Evolutionary conservation across 768 basidiomycete genomes (phyloP).

Genomic region (Albatrellus ellisii): DNA sequence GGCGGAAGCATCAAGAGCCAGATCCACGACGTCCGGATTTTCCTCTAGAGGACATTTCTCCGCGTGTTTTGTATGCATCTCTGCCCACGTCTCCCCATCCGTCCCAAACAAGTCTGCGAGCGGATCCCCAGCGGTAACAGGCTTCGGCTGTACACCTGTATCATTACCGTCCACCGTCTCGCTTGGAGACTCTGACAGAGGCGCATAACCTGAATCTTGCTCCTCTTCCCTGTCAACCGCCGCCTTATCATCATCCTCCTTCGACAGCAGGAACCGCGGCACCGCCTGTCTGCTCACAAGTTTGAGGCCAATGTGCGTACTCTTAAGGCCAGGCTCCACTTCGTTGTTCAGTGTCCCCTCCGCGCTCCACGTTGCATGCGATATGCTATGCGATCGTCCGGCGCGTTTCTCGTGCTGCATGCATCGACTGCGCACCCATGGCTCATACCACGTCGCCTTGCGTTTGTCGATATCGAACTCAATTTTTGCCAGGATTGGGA

Average conservation of each 20-base stretch:
- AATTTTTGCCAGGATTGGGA: constrained; percentile 84
- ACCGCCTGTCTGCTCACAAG: constrained; percentile 31
- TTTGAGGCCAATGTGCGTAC: constrained; percentile 33
- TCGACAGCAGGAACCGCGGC: constrained; percentile 12
- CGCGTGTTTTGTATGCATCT: constrained; percentile 29
- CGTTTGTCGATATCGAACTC: constrained; percentile 87
- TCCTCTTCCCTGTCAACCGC: constrained; percentile 13
- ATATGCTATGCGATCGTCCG: not conserved
- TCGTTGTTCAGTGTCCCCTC: constrained; percentile 15
- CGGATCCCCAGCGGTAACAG: constrained; percentile 29
- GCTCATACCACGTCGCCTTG: constrained; percentile 77
- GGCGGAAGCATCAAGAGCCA: constrained; percentile 35
- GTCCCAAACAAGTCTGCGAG: constrained; percentile 50
- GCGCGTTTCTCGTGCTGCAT: constrained; percentile 45
- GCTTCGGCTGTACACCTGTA: constrained; percentile 26
- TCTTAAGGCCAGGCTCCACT: constrained; percentile 16
- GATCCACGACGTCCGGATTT: constrained; percentile 37
- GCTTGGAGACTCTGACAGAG: constrained; percentile 12
- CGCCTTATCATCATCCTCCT: constrained; percentile 14
- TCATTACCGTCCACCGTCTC: constrained; percentile 25
- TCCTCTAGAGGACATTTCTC: too few species aligned
- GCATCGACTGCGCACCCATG: constrained; percentile 60
- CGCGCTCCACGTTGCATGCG: constrained; percentile 10
- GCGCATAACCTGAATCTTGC: too few species aligned
- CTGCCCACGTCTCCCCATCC: constrained; percentile 52